Percentiles rank a stretch among this genome's conserved stretches.
Conservation (phyloP, 2,329 filamentous ascomycete genomes). For the Colletotrichum aenigma region DNA sequence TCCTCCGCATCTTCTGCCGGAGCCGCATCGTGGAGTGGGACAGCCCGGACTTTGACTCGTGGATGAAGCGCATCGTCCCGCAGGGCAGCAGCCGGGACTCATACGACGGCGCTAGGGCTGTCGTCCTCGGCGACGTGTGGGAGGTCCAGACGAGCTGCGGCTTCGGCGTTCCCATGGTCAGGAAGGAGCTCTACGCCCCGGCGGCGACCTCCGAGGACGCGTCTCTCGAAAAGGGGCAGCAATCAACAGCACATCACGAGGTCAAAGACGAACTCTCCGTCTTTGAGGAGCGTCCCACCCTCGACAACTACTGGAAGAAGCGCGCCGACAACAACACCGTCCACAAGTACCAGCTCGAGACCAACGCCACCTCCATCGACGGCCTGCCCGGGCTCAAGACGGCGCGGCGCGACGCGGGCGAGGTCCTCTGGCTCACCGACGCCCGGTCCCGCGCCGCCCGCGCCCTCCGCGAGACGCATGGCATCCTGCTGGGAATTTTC, state of each 20-base stretch:
- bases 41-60: conserved; percentile 48
- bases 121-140: conserved; percentile 66
- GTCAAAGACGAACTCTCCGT: conserved; percentile 37
- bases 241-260: background rate
- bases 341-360: conserved; percentile 58
- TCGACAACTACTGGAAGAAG: conserved; percentile 56
- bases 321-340: conserved; percentile 53
- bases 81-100: conserved; percentile 28
- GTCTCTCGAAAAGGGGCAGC: conserved; percentile 25
- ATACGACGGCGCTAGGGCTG: conserved; percentile 58
- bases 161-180: conserved; percentile 64
- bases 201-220: conserved; percentile 18
- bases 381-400: conserved; percentile 60
- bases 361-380: conserved; percentile 62
- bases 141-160: conserved; percentile 72
- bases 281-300: conserved; percentile 59
- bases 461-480: conserved; percentile 11
- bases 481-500: conserved; percentile 22
- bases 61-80: conserved; percentile 48
- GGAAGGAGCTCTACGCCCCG: conserved; percentile 39
- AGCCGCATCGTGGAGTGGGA: conserved; percentile 65
- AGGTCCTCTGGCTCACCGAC: conserved; percentile 50
- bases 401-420: conserved; percentile 54
- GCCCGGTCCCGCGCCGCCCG: background rate
- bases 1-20: conserved; percentile 67